Percentiles rank a stretch among this genome's conserved stretches.
phyloP scores from a whole-genome alignment of 208 protist genomes.

The Trypanosoma vivax region DNA sequence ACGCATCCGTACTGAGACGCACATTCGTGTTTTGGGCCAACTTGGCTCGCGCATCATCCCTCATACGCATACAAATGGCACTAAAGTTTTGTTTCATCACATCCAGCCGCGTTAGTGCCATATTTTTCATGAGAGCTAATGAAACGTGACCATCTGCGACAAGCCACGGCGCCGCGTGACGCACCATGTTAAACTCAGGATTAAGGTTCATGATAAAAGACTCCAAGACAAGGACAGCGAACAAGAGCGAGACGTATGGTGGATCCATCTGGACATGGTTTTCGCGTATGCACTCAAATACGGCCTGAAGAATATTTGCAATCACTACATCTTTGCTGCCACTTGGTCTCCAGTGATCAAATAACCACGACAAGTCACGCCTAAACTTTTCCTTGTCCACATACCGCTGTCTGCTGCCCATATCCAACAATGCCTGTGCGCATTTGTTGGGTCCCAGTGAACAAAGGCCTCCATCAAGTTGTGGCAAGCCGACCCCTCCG shows the following conservation, averaged over 20 bases:
- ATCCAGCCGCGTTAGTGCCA: slow-evolving; percentile 54
- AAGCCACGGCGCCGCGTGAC: slow-evolving; percentile 83
- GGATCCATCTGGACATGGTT: slow-evolving; percentile 87
- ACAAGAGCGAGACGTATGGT: slow-evolving; percentile 85
- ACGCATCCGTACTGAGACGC: slow-evolving; percentile 20
- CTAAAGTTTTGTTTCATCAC: slow-evolving; percentile 46
- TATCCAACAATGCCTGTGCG: slow-evolving; percentile 53
- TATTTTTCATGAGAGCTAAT: slow-evolving; percentile 75
- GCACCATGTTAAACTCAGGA: slow-evolving; percentile 88
- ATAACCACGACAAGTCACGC: slow-evolving; percentile 39
- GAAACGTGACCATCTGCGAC: slow-evolving; percentile 82
- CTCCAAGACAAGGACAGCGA: slow-evolving; percentile 85
- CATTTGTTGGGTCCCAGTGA: slow-evolving; percentile 71
- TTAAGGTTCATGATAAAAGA: slow-evolving; percentile 91
- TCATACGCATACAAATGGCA: slow-evolving; percentile 53
- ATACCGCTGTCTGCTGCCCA: slow-evolving; percentile 58
- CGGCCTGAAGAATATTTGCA: slow-evolving; percentile 75
- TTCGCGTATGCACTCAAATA: slow-evolving; percentile 76
- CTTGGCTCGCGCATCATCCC: slow-evolving; percentile 43
- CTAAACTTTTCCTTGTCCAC: slow-evolving; percentile 48
- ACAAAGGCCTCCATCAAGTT: slow-evolving; percentile 85
- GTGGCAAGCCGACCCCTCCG: slow-evolving; percentile 53
- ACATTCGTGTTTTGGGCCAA: slow-evolving; percentile 35
- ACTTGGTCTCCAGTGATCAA: slow-evolving; percentile 64
- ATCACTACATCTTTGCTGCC: slow-evolving; percentile 66